Evolutionary conservation across 306 rosid species (phyloP).

Genomic region (Trichosanthes cucumerina): DNA sequence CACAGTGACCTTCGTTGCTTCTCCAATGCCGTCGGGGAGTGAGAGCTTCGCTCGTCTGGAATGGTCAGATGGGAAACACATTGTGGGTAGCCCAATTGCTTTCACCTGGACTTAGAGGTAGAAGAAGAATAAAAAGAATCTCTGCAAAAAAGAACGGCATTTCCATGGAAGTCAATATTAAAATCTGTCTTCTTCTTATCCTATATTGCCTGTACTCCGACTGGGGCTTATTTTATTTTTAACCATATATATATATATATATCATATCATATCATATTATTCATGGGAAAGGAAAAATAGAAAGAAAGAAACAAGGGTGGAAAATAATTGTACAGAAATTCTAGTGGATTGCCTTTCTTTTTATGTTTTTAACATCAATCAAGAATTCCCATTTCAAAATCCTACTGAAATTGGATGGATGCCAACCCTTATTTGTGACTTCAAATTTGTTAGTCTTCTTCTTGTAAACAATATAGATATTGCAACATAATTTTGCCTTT

Average conservation of each 20-base stretch:
- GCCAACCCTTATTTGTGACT: background rate
- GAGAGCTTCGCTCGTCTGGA: slow-evolving; percentile 50
- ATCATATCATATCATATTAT: background rate
- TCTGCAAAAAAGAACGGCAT: background rate
- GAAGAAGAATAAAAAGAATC: background rate
- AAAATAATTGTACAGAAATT: slow-evolving; percentile 6
- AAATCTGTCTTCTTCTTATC: background rate
- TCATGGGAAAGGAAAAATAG: background rate
- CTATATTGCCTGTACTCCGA: background rate
- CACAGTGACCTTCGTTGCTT: slow-evolving; percentile 51
- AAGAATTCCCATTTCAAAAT: background rate
- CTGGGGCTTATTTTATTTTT: background rate
- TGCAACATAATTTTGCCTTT: background rate
- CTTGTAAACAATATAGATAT: background rate
- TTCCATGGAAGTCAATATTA: background rate
- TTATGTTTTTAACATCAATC: background rate
- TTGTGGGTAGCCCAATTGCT: slow-evolving; percentile 66
- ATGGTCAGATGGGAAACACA: slow-evolving; percentile 87
- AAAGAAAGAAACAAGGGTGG: background rate
- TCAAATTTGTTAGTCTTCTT: background rate
- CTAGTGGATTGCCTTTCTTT: background rate
- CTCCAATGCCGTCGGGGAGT: slow-evolving; percentile 50
- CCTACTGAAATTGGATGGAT: background rate
- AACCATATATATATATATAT: too few relatives aligned
- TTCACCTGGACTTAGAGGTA: slow-evolving; percentile 51